phyloP scores from a whole-genome alignment of 257 asterid genomes.

The Linderniella brevidens region DNA sequence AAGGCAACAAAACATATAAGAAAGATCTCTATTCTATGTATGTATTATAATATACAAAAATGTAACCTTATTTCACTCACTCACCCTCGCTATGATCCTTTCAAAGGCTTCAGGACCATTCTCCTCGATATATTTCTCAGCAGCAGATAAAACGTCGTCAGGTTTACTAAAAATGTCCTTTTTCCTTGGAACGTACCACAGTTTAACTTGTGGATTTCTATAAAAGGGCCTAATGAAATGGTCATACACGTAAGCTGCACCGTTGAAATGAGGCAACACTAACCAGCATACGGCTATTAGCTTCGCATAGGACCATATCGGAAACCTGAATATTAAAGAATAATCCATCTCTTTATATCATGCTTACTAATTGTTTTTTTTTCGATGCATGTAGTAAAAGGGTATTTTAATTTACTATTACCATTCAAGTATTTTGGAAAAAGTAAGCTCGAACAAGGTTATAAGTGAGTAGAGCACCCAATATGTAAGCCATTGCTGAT shows the following conservation, averaged over 20 bases:
- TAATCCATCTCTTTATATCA: too few relatives aligned
- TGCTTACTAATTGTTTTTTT: too few relatives aligned
- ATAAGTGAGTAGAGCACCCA: constrained; percentile 89
- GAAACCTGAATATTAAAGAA: constrained; percentile 30
- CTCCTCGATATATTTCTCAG: constrained; percentile 63
- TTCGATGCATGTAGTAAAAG: too few relatives aligned
- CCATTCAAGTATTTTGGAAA: constrained; percentile 60
- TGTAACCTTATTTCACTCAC: background rate
- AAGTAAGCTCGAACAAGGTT: constrained; percentile 75
- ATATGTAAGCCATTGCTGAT: constrained; percentile 89
- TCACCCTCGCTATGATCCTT: constrained; percentile 70
- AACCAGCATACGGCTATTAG: constrained; percentile 64
- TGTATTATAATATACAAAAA: too few relatives aligned
- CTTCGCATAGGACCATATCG: constrained; percentile 76
- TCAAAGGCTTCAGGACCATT: constrained; percentile 80
- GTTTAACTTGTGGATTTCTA: constrained; percentile 49
- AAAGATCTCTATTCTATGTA: background rate
- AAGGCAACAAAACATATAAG: background rate
- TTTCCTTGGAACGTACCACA: constrained; percentile 58
- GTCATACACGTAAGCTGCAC: constrained; percentile 74
- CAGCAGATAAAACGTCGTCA: constrained; percentile 63
- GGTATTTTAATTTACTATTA: constrained; percentile 8
- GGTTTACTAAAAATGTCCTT: constrained; percentile 52
- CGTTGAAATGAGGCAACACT: constrained; percentile 79
- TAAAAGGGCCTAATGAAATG: constrained; percentile 70